These are phyloP conservation scores for Cnidoscolus chayamansa DNA, from an alignment of 441 rosid genomes.

Conservation along the genomic window DNA sequence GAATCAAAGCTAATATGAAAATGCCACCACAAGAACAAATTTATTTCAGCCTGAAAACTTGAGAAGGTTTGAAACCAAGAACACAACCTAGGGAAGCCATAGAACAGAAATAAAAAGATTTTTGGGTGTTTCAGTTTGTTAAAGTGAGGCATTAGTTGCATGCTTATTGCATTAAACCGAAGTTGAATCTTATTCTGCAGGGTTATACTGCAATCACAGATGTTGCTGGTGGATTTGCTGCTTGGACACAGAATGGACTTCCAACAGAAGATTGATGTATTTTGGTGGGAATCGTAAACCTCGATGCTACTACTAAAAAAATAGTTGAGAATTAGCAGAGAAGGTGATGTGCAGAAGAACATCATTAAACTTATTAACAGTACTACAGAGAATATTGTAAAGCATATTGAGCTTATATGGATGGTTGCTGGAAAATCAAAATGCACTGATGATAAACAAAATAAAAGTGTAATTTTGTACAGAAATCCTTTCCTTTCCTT, in stretches of 20 bases:
- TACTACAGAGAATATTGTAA: not conserved
- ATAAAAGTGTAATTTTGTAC: conserved; percentile 7
- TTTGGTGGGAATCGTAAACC: too few species aligned
- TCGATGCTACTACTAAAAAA: too few species aligned
- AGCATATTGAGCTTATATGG: not conserved
- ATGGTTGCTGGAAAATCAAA: not conserved
- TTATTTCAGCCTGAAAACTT: too few species aligned
- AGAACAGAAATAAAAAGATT: too few species aligned
- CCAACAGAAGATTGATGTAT: conserved; percentile 49
- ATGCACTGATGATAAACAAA: not conserved
- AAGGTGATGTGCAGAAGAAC: not conserved
- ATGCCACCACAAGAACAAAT: too few species aligned
- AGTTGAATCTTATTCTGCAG: conserved; percentile 35
- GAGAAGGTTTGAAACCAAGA: too few species aligned
- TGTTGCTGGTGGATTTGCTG: conserved; percentile 74
- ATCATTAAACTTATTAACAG: not conserved
- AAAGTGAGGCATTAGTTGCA: too few species aligned
- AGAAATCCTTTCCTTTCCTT: not conserved
- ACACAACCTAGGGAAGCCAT: too few species aligned
- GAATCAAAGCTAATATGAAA: too few species aligned
- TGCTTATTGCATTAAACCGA: not conserved
- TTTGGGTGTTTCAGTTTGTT: too few species aligned
- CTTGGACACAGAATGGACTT: conserved; percentile 74
- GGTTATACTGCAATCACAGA: conserved; percentile 68
- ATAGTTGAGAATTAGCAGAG: not conserved